phyloP scores from a whole-genome alignment of 139 green algal genomes.

The Nannochloris sp. region DNA sequence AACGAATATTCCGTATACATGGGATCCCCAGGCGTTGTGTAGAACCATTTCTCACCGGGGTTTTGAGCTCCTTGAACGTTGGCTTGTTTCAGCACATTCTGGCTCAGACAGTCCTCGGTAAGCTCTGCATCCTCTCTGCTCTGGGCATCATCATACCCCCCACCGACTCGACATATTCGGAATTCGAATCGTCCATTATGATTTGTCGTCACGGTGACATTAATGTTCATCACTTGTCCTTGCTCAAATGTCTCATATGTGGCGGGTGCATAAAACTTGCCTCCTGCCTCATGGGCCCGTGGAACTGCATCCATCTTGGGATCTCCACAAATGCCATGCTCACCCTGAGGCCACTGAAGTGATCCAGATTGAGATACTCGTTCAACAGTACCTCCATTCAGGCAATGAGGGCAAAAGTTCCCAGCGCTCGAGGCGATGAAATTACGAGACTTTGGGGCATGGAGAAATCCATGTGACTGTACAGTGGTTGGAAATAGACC shows the following conservation, averaged over 20 bases:
- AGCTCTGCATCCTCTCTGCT: not conserved
- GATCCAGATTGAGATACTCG: not conserved
- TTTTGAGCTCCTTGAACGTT: not conserved
- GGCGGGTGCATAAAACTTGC: not conserved
- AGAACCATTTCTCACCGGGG: not conserved
- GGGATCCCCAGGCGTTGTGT: not conserved
- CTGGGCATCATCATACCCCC: not conserved
- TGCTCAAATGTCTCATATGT: not conserved
- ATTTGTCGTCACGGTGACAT: not conserved
- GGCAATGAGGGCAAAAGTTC: constrained; percentile 1
- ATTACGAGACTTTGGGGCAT: not conserved
- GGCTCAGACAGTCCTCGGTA: not conserved
- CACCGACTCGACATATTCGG: not conserved
- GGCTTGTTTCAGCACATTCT: not conserved
- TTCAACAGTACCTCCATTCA: not conserved
- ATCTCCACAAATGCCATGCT: constrained; percentile 7
- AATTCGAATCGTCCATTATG: not conserved
- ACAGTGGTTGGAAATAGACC: not conserved
- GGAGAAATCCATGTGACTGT: not conserved
- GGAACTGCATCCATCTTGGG: not conserved
- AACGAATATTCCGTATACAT: constrained; percentile 11
- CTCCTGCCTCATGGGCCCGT: not conserved
- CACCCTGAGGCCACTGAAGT: constrained; percentile 6
- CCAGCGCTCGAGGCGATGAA: not conserved
- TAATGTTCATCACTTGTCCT: not conserved